A percentile compares a stretch with the other conserved stretches of the same genome.
Evolutionary conservation across 805 yeast genomes (phyloP).

Genomic region (Yarrowia phangngaensis): DNA sequence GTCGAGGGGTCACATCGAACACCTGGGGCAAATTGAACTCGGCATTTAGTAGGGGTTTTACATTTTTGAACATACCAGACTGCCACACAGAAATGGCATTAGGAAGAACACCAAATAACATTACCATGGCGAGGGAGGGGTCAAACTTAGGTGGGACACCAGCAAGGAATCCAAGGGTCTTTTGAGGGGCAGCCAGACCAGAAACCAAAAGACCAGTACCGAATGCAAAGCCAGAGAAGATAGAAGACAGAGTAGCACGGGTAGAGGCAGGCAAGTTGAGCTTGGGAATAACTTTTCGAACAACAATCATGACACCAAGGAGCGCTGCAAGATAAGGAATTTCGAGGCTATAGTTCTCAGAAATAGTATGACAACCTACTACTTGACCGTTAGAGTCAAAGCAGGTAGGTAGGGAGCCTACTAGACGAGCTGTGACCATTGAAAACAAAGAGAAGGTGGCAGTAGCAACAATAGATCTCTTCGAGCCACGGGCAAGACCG

Average conservation of each 20-base stretch:
- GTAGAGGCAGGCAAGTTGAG: conserved; percentile 5
- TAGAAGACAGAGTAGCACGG: conserved; percentile 28
- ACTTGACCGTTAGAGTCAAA: conserved; percentile 20
- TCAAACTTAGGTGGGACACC: conserved; percentile 43
- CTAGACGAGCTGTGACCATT: conserved; percentile 32
- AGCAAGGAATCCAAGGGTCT: conserved; percentile 48
- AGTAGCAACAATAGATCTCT: conserved; percentile 48
- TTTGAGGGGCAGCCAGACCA: conserved; percentile 47
- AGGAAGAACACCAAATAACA: conserved; percentile 46
- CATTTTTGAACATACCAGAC: conserved; percentile 27
- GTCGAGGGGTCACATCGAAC: conserved; percentile 35
- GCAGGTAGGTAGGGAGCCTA: conserved; percentile 30
- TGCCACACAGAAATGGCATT: conserved; percentile 40
- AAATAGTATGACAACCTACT: conserved; percentile 27
- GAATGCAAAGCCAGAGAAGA: conserved; percentile 41
- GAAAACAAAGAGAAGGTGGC: conserved; percentile 42
- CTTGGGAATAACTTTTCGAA: conserved; percentile 29
- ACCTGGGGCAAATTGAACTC: conserved; percentile 32
- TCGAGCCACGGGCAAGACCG: conserved; percentile 48
- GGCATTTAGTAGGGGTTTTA: conserved; percentile 2
- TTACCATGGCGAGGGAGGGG: conserved; percentile 48
- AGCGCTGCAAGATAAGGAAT: conserved; percentile 29
- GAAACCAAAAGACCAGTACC: conserved; percentile 48
- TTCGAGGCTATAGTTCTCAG: conserved; percentile 19
- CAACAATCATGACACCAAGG: conserved; percentile 17